Evolutionary conservation across 768 basidiomycete genomes (phyloP), one percentile per base, ranked within the genome.

Genomic region (Lactarius psammicola): DNA sequence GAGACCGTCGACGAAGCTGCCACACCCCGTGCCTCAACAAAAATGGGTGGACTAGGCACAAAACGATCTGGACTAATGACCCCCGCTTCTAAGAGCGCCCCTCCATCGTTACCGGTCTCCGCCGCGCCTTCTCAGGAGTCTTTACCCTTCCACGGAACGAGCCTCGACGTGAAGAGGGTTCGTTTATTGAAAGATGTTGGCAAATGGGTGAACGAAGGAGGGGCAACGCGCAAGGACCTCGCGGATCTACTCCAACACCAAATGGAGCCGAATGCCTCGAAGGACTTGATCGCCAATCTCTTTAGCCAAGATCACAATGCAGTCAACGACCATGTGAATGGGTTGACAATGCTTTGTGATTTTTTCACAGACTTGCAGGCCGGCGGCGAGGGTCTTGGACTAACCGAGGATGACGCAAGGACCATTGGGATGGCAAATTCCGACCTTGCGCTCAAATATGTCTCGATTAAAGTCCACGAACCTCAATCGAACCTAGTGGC

Each of bases 281-380:
- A 88, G 67, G 90, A 95, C 2, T 77, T 98, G 2, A 75, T 90
- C 15, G 76, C 84, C 5, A 85, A 85, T 33, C 80, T 99, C 33
- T 99, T 98, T 79, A 98, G 96, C 72, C 92, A 90, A 66, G 97
- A 97, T 71, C 97, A 98, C 75, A 92, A 90, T 69, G 93, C 95
- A 7, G 89, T 98, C 69, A 95, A 94, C 71, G 97, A 98, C 74
- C 88, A 91, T 72, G 82, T 96, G 60, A 79, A 80, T n/a, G 96
- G 91, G 7, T 76, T 98, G 60, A 79, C 83, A 7, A 81, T 78
- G 57, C 80, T 98, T 26, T 83, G 86, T 60, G 92, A 95, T 2
- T 89, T 93, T 73, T 95, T 87, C 76, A 75, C 84, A 58, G 78
- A 78, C 57, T 82, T 85, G 20, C 79, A 84, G 31, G 79, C 80